A percentile compares a stretch with the other conserved stretches of the same genome.
Evolutionary conservation across 371 early-diverging fungal genomes (phyloP).

Genomic region (Dichotomocladium elegans): DNA sequence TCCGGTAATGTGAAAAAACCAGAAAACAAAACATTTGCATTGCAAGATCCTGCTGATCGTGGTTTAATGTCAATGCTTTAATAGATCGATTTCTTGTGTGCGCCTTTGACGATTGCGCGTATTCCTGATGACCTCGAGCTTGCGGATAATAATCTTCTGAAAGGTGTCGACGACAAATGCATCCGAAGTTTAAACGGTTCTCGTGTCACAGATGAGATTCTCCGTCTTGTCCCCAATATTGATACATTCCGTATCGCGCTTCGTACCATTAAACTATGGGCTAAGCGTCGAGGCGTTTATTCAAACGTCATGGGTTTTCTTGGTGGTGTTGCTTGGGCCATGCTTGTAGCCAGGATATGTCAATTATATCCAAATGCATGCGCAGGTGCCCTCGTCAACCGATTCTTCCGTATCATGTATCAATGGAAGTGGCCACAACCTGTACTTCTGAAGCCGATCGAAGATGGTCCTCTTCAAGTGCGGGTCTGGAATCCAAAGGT

Average conservation of each 20-base stretch:
- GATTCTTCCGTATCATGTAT: conserved; percentile 90
- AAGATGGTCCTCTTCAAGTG: conserved; percentile 88
- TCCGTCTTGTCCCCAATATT: conserved; percentile 94
- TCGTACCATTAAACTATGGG: conserved; percentile 98
- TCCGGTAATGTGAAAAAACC: conserved; percentile 53
- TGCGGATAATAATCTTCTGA: conserved; percentile 82
- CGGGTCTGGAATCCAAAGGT: conserved; percentile 98
- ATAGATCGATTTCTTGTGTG: conserved; percentile 97
- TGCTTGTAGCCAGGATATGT: conserved; percentile 96
- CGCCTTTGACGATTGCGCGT: conserved; percentile 72
- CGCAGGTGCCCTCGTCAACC: conserved; percentile 80
- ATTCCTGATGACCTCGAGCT: conserved; percentile 91
- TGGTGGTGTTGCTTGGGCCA: conserved; percentile 99
- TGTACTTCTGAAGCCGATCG: conserved; percentile 89
- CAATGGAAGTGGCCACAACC: conserved; percentile 99
- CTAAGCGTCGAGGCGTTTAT: conserved; percentile 93
- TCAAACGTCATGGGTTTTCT: conserved; percentile 98
- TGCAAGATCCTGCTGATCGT: no score
- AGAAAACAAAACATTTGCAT: no score
- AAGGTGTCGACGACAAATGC: conserved; percentile 91
- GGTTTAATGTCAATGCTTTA: no score
- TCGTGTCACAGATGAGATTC: conserved; percentile 97
- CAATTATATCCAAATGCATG: conserved; percentile 97
- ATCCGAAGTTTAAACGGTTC: conserved; percentile 98
- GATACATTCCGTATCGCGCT: conserved; percentile 89